These are phyloP conservation scores for Colletotrichum navitas DNA, from an alignment of 2,329 filamentous ascomycete species.

Conservation along the genomic window DNA sequence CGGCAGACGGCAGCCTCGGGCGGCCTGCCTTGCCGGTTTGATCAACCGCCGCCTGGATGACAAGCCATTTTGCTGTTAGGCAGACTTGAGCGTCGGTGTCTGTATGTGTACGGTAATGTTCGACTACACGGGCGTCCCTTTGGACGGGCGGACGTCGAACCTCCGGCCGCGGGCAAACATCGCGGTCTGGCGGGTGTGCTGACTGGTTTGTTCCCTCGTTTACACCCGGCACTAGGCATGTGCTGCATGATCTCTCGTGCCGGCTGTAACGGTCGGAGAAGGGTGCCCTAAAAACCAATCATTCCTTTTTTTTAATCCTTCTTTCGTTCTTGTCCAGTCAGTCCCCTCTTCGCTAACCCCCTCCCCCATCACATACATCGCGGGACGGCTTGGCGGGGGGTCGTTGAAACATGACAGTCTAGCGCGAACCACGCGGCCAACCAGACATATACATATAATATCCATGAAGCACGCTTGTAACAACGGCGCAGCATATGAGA, in stretches of 20 bases:
- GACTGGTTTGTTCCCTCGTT: background rate
- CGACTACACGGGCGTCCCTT: background rate
- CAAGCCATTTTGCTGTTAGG: background rate
- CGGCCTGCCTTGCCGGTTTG: constrained; percentile 5
- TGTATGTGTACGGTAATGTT: background rate
- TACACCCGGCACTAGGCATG: constrained; percentile 2
- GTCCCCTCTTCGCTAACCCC: background rate
- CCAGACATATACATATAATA: constrained; percentile 11
- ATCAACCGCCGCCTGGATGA: background rate
- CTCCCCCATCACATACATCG: background rate
- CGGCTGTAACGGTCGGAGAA: background rate
- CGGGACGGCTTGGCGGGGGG: constrained; percentile 13
- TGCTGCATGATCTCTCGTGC: constrained; percentile 18
- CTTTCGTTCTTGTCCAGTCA: background rate
- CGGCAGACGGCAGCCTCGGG: constrained; percentile 11
- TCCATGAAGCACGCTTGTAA: constrained; percentile 31
- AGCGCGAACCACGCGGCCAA: constrained; percentile 17
- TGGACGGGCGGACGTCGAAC: background rate
- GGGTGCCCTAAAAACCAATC: background rate
- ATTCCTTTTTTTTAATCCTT: constrained; percentile 9
- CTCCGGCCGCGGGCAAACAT: background rate
- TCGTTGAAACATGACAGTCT: constrained; percentile 30
- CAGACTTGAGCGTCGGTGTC: too few relatives aligned
- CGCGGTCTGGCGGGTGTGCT: background rate
- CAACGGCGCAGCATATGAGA: constrained; percentile 21